Base-by-base conservation (phyloP, 169 alveolate genomes). In the Neospora caninum region DNA sequence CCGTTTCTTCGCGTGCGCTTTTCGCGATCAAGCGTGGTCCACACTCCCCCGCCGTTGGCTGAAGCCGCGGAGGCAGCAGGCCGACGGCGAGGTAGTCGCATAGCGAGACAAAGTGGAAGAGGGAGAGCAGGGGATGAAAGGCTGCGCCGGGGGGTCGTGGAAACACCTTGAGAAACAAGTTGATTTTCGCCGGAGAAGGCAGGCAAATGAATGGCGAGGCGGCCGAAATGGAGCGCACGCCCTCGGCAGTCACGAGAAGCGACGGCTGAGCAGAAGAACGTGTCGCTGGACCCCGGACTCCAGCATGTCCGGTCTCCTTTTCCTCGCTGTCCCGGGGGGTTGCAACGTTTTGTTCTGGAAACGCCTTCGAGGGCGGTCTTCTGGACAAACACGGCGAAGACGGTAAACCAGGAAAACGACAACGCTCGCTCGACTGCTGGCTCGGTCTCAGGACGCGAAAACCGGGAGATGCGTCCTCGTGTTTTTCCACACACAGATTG, bases 141-240 rank as follows among this genome's bases (percentile, higher is more conserved):
- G 49, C 69, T 0, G 41, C 86, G 86, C 86, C 86, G 45, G 86
- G 41, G 1, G 86, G n/a, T 0, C 86, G 86, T 10, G 89, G 92
- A 27, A 86, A 86, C 18, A 82, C 58, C 36, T 53, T 70, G 4
- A 92, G 92, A 67, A 92, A 92, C 49, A 84, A 25, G 70, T 92
- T 92, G 38, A 82, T 67, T 70, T 92, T 92, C 45, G 94, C 82
- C 0, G 94, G 94, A n/a, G 86, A 78, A 36, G 29, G 49, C 43
- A 78, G 27, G 27, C 86, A 78, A 38, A 78, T 38, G 86, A 38
- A 78, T 43, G 49, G 10, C 39, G 86, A 10, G 86, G 86, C 43
- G 43, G 27, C 58, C 13, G 58, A 13, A 7, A 4, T 49, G 13
- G 58, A 27, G 73, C 27, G 73, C 27, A 64, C 39, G 42, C 39